A percentile compares a stretch with the other conserved stretches of the same genome.
phyloP scores from a whole-genome alignment of 176 grass and related monocot species.

The Cymbopogon citratus region DNA sequence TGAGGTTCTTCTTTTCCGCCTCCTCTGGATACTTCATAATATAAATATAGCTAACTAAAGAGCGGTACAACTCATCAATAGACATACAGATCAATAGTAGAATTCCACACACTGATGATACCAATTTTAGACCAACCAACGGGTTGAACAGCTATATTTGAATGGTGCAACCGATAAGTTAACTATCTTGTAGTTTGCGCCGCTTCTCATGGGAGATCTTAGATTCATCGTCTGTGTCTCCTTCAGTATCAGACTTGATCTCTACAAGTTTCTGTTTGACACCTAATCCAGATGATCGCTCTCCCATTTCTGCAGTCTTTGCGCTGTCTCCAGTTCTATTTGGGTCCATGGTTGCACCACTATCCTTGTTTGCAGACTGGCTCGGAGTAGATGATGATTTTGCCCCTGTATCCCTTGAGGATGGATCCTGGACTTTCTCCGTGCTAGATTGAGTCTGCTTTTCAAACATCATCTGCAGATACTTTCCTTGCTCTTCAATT shows the following conservation, averaged over 20 bases:
- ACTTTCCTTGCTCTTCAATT: slow-evolving; percentile 87
- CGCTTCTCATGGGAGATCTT: slow-evolving; percentile 26
- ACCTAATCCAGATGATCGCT: slow-evolving; percentile 2
- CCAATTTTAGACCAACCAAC: slow-evolving; percentile 27
- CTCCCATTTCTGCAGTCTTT: neutral
- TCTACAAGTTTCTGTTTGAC: slow-evolving; percentile 33
- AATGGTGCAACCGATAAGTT: slow-evolving; percentile 1
- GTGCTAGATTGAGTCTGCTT: slow-evolving; percentile 60
- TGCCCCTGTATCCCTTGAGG: slow-evolving; percentile 16
- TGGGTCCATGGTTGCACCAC: neutral
- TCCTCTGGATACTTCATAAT: too few species aligned
- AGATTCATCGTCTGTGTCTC: neutral
- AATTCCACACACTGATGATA: neutral
- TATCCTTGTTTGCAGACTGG: slow-evolving; percentile 4
- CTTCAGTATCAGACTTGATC: neutral
- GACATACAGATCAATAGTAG: neutral
- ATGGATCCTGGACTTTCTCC: slow-evolving; percentile 27
- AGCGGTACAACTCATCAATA: slow-evolving; percentile 15
- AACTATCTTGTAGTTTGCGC: slow-evolving; percentile 30
- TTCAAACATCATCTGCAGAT: slow-evolving; percentile 86
- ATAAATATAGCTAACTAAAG: neutral
- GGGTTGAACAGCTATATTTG: slow-evolving; percentile 11
- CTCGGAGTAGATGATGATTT: slow-evolving; percentile 5
- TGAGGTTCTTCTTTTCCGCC: too few species aligned
- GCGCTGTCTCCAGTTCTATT: slow-evolving; percentile 11